phyloP scores from a whole-genome alignment of 805 yeast genomes.

The Candida hungchunana region DNA sequence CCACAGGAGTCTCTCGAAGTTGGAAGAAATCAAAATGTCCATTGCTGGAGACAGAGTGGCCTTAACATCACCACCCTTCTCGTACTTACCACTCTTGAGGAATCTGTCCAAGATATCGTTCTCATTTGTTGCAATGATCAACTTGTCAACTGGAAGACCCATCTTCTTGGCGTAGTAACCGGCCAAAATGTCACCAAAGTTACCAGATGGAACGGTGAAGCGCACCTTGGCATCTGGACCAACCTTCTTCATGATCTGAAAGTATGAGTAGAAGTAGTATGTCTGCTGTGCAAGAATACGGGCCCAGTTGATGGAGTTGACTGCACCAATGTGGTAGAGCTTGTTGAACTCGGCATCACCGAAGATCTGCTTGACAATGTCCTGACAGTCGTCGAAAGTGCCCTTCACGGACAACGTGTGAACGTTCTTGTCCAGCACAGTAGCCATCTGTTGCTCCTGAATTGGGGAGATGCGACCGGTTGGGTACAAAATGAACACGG shows the following conservation, averaged over 20 bases:
- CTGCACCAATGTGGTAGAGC: constrained; percentile 93
- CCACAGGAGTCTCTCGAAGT: constrained; percentile 96
- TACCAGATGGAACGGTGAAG: constrained; percentile 95
- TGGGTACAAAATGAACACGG: constrained; percentile 94
- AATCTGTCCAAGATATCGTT: constrained; percentile 94
- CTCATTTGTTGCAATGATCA: constrained; percentile 93
- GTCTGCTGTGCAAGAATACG: constrained; percentile 97
- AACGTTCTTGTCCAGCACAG: constrained; percentile 87
- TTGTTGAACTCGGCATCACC: constrained; percentile 85
- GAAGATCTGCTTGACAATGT: constrained; percentile 87
- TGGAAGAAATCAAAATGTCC: constrained; percentile 95
- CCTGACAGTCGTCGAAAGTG: constrained; percentile 98
- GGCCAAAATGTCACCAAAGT: constrained; percentile 96
- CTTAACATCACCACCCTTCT: constrained; percentile 69
- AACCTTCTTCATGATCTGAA: constrained; percentile 51
- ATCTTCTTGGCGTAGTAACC: constrained; percentile 92
- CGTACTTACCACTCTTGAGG: constrained; percentile 80
- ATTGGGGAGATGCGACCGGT: constrained; percentile 96
- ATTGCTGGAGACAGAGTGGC: constrained; percentile 96
- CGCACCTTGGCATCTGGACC: constrained; percentile 49
- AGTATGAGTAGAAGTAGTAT: constrained; percentile 90
- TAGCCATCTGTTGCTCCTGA: constrained; percentile 98
- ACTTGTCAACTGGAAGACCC: constrained; percentile 88
- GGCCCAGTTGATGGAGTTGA: constrained; percentile 98
- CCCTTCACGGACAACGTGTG: constrained; percentile 95